Conservation (phyloP, 805 yeast species). For the Lachancea dasiensis region DNA sequence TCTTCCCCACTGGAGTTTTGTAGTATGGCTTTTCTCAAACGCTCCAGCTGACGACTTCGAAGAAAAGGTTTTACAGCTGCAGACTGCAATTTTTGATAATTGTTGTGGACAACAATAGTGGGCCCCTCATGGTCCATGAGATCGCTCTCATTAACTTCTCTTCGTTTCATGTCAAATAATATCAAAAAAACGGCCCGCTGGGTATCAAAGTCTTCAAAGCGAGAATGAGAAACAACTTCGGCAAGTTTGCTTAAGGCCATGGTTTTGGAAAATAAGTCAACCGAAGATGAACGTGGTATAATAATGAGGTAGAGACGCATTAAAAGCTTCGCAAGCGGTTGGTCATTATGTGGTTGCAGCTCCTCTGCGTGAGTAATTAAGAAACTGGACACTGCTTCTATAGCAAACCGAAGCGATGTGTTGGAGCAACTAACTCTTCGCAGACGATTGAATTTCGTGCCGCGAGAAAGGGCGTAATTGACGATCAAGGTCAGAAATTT, state of each 20-base stretch:
- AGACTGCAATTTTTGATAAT: not conserved
- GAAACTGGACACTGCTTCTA: constrained; percentile 14
- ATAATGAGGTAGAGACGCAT: constrained; percentile 21
- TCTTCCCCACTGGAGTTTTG: not conserved
- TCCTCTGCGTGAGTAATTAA: constrained; percentile 8
- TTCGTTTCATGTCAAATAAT: constrained; percentile 21
- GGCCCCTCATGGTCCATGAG: constrained; percentile 8
- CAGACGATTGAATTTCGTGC: constrained; percentile 4
- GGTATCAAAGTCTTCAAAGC: constrained; percentile 11
- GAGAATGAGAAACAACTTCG: constrained; percentile 4
- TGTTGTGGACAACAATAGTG: not conserved
- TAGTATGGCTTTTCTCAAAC: constrained; percentile 15
- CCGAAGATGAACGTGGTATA: constrained; percentile 6
- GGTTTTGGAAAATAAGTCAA: constrained; percentile 13
- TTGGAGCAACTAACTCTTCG: constrained; percentile 9
- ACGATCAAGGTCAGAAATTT: constrained; percentile 17
- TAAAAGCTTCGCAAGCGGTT: constrained; percentile 14
- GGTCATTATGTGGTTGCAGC: not conserved
- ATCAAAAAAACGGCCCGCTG: constrained; percentile 19
- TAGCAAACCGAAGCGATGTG: constrained; percentile 18
- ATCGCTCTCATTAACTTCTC: constrained; percentile 6
- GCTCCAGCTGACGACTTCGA: constrained; percentile 21
- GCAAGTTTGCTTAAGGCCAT: constrained; percentile 21
- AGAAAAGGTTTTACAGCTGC: constrained; percentile 12
- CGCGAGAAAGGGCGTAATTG: constrained; percentile 11